A percentile compares a stretch with the other conserved stretches of the same genome.
phyloP scores from a whole-genome alignment of 768 basidiomycete species.

The Lactarius vividus region DNA sequence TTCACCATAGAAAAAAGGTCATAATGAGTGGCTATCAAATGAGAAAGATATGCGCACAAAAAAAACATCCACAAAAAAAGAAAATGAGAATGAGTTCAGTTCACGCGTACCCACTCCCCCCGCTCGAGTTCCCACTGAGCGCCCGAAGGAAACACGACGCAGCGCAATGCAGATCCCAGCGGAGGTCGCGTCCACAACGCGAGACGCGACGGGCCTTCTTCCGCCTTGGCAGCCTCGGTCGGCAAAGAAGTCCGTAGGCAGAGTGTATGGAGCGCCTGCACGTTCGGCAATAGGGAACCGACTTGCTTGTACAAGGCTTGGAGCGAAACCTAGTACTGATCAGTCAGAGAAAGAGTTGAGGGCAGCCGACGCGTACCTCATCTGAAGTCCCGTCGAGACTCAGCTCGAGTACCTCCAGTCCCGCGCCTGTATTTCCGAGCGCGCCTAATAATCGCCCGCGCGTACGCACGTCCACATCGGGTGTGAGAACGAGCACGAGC shows the following conservation, averaged over 20 bases:
- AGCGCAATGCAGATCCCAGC: constrained; percentile 28
- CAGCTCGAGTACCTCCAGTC: constrained; percentile 33
- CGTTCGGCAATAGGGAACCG: constrained; percentile 30
- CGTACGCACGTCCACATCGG: constrained; percentile 34
- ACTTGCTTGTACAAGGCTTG: constrained; percentile 36
- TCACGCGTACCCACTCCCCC: constrained; percentile 5
- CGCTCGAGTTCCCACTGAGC: constrained; percentile 30
- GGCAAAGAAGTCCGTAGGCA: constrained; percentile 38
- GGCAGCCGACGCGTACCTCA: constrained; percentile 30
- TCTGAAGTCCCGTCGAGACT: constrained; percentile 31
- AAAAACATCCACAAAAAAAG: background rate
- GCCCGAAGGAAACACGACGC: constrained; percentile 33
- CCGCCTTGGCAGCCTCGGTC: constrained; percentile 39
- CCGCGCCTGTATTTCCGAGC: constrained; percentile 32
- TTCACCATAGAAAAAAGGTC: background rate
- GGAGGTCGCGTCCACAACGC: constrained; percentile 32
- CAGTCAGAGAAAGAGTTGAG: too few species aligned
- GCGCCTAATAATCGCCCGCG: constrained; percentile 35
- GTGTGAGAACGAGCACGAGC: constrained; percentile 24
- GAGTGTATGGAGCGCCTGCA: constrained; percentile 32
- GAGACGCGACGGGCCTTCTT: constrained; percentile 32
- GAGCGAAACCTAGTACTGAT: constrained; percentile 4
- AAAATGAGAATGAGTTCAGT: background rate
- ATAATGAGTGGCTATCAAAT: background rate
- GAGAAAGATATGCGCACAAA: background rate